Conservation (phyloP, 2,329 filamentous ascomycete species). For the Epichloe glyceriae region DNA sequence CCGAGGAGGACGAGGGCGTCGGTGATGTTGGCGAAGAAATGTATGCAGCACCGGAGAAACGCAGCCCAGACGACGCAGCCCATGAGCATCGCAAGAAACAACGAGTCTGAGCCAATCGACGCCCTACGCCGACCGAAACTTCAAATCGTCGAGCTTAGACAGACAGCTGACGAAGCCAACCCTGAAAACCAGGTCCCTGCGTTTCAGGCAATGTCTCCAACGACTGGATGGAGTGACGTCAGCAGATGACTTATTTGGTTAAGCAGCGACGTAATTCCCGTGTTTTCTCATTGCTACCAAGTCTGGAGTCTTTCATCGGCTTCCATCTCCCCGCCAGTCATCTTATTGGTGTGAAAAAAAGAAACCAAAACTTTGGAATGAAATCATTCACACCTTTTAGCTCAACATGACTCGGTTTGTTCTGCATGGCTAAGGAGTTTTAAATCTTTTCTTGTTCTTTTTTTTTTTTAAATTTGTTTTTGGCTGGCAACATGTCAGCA, state of each 20-base stretch:
- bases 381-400: background rate
- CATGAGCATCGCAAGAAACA: conserved; percentile 17
- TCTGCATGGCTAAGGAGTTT: conserved; percentile 4
- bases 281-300: background rate
- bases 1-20: conserved; percentile 28
- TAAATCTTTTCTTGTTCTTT: background rate
- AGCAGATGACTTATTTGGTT: background rate
- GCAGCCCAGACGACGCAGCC: conserved; percentile 10
- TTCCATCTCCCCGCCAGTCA: too few species aligned
- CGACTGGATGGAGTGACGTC: background rate
- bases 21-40: conserved; percentile 25
- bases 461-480: background rate
- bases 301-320: too few species aligned
- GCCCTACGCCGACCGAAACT: too few species aligned
- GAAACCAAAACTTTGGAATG: too few species aligned
- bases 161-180: too few species aligned
- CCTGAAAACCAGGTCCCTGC: too few species aligned
- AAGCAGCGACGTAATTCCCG: too few species aligned
- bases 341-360: too few species aligned
- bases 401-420: background rate
- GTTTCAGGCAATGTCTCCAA: background rate
- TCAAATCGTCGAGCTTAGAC: too few species aligned
- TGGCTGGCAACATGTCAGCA: background rate
- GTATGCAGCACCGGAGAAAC: conserved; percentile 7
- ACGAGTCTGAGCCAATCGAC: conserved; percentile 14